A percentile compares a stretch with the other conserved stretches of the same genome.
Evolutionary conservation across 2,329 filamentous ascomycete genomes (phyloP).

Genomic region (Apiospora rasikravindrae): DNA sequence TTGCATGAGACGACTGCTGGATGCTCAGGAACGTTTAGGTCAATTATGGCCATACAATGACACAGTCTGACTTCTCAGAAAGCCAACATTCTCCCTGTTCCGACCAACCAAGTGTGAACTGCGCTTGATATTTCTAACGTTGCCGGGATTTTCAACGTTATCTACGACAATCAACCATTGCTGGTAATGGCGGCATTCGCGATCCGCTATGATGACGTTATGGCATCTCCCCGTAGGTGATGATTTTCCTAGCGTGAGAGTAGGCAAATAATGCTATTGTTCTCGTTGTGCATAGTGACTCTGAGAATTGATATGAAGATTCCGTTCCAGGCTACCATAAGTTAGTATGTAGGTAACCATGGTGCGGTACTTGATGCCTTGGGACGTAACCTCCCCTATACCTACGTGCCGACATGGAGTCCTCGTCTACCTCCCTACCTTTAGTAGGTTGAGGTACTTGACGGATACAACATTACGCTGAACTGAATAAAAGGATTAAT

Average conservation of each 20-base stretch:
- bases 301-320: too few species aligned
- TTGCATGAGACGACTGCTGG: slow-evolving; percentile 23
- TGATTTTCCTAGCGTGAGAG: too few species aligned
- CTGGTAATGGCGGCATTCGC: too few species aligned
- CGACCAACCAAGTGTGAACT: background rate
- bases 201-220: background rate
- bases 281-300: too few species aligned
- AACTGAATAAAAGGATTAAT: too few species aligned
- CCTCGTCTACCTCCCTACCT: background rate
- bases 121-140: background rate
- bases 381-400: background rate
- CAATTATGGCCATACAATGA: slow-evolving; percentile 16
- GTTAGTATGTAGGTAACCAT: too few species aligned
- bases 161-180: background rate
- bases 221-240: too few species aligned
- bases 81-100: background rate
- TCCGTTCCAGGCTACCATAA: too few species aligned
- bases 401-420: background rate
- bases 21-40: slow-evolving; percentile 17
- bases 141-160: background rate
- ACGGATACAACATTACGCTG: too few species aligned
- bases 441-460: too few species aligned
- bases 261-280: too few species aligned
- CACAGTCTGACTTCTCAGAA: slow-evolving; percentile 21
- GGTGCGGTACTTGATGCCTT: too few species aligned